Conservation (phyloP, 2,329 filamentous ascomycete genomes). For the Ceratocystis destructans region DNA sequence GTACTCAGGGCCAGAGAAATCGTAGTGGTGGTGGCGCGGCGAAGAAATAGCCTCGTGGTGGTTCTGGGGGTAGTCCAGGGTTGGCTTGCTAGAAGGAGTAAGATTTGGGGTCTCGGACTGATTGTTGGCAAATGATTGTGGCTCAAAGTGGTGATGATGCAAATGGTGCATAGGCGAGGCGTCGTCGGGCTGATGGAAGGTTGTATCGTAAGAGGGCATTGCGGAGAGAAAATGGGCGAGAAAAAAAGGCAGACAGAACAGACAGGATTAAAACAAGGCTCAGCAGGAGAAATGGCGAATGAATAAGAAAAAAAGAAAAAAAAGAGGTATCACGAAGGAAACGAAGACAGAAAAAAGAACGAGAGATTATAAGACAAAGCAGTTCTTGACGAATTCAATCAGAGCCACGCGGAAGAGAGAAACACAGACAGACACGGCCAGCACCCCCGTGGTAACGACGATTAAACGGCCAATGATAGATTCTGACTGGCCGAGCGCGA, state of each 20-base stretch:
- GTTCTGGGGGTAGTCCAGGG: neutral
- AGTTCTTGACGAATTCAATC: too few species aligned
- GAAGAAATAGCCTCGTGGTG: neutral
- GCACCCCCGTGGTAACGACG: too few species aligned
- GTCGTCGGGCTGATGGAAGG: conserved; percentile 13
- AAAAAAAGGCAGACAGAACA: neutral
- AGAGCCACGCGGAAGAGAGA: conserved; percentile 13
- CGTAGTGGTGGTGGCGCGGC: conserved; percentile 17
- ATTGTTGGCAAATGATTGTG: neutral
- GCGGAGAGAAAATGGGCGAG: conserved; percentile 5
- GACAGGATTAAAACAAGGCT: neutral
- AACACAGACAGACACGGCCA: neutral
- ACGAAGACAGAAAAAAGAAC: conserved; percentile 19
- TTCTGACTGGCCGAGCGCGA: too few species aligned
- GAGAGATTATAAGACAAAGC: conserved; percentile 13
- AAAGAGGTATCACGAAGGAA: conserved; percentile 10
- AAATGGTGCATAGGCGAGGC: conserved; percentile 14
- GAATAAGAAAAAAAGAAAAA: neutral
- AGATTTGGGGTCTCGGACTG: neutral
- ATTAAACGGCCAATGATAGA: too few species aligned
- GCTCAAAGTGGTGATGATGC: conserved; percentile 11
- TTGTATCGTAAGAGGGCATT: conserved; percentile 18
- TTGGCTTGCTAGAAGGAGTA: neutral
- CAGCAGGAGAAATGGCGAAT: neutral
- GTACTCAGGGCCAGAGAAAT: conserved; percentile 16